Evolutionary conservation across 2,329 filamentous ascomycete species (phyloP).

Genomic region (Alternaria postmessia): DNA sequence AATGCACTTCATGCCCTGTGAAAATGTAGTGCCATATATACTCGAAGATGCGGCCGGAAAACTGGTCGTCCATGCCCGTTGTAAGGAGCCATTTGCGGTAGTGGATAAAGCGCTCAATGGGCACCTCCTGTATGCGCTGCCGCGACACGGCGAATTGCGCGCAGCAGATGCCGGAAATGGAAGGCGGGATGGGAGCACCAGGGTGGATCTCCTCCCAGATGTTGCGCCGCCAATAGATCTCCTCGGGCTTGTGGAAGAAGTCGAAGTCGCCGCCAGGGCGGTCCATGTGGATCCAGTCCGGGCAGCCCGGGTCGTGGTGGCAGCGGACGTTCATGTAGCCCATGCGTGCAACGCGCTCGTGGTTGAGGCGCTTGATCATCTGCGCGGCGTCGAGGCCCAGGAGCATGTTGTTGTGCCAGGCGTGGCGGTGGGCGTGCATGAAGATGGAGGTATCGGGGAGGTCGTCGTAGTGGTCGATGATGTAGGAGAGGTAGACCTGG

Average conservation of each 20-base stretch:
- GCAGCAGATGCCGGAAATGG: constrained; percentile 60
- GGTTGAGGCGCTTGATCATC: constrained; percentile 61
- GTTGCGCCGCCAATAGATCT: constrained; percentile 44
- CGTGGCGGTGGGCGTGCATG: constrained; percentile 62
- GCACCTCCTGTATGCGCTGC: constrained; percentile 59
- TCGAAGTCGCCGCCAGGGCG: constrained; percentile 51
- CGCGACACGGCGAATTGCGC: constrained; percentile 64
- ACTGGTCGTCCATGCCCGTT: constrained; percentile 49
- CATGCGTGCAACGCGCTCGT: constrained; percentile 59
- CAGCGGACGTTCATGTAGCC: constrained; percentile 70
- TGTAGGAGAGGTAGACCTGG: constrained; percentile 65
- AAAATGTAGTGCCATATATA: constrained; percentile 55
- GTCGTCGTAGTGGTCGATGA: constrained; percentile 68
- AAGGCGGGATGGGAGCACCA: constrained; percentile 48
- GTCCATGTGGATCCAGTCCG: constrained; percentile 63
- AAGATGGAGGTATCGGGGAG: constrained; percentile 68
- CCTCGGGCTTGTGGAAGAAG: constrained; percentile 51
- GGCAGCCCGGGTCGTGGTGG: constrained; percentile 65
- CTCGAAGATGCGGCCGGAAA: constrained; percentile 50
- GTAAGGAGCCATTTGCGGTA: constrained; percentile 62
- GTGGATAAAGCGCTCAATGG: constrained; percentile 60
- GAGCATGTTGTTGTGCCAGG: constrained; percentile 68
- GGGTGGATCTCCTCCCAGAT: constrained; percentile 55
- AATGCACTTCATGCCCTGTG: constrained; percentile 50
- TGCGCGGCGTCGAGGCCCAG: constrained; percentile 60